phyloP scores from a whole-genome alignment of 768 basidiomycete species.

The Mycena sanguinolenta region DNA sequence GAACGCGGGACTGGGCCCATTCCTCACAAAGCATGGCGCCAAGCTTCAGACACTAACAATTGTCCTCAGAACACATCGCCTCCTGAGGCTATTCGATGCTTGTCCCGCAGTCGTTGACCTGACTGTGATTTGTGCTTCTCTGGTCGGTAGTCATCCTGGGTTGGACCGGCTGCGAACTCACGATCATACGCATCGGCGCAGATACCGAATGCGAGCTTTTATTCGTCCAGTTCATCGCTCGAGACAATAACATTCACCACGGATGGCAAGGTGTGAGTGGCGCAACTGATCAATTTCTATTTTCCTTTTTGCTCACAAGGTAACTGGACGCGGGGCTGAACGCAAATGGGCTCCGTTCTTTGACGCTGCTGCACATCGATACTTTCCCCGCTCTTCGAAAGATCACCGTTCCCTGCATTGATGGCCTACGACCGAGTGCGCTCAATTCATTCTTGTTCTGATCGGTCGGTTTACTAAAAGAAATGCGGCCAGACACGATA shows the following conservation, averaged over 20 bases:
- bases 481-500: slow-evolving; percentile 18
- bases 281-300: too few species aligned
- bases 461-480: neutral
- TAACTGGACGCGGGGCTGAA: slow-evolving; percentile 14
- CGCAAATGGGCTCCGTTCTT: slow-evolving; percentile 27
- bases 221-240: slow-evolving; percentile 1
- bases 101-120: slow-evolving; percentile 24
- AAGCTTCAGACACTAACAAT: slow-evolving; percentile 18
- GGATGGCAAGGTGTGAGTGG: neutral
- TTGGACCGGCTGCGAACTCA: neutral
- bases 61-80: neutral
- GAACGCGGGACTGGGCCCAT: neutral
- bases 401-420: slow-evolving; percentile 9
- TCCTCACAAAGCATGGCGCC: slow-evolving; percentile 27
- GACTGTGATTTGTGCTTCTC: slow-evolving; percentile 14
- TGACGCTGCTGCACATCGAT: neutral
- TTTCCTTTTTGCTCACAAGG: neutral
- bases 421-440: slow-evolving; percentile 28
- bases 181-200: neutral
- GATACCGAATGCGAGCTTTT: slow-evolving; percentile 8
- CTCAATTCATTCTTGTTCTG: neutral
- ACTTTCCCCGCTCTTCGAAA: slow-evolving; percentile 18
- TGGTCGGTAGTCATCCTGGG: neutral
- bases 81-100: slow-evolving; percentile 10
- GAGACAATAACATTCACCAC: slow-evolving; percentile 18